Evolutionary conservation across 495 filamentous ascomycete species (phyloP).

Genomic region (Aspergillus conjunctus): DNA sequence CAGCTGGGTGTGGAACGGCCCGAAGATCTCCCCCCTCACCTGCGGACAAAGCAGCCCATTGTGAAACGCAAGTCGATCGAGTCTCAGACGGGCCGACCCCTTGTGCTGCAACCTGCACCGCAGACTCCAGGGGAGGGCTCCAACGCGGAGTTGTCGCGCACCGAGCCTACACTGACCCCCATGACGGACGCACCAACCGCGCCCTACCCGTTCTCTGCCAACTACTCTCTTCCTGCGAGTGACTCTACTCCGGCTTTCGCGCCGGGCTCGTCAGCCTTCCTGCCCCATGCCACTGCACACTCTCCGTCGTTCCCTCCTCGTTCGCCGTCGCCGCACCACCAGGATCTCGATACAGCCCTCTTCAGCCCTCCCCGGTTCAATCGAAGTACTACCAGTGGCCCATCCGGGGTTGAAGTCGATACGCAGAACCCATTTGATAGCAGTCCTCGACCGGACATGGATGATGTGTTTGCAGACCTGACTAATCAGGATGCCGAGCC

Average conservation of each 20-base stretch:
- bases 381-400: slow-evolving; percentile 31
- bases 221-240: slow-evolving; percentile 40
- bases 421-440: slow-evolving; percentile 37
- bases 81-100: slow-evolving; percentile 26
- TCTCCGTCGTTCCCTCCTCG: slow-evolving; percentile 47
- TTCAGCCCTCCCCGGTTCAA: slow-evolving; percentile 45
- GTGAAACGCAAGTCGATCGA: slow-evolving; percentile 50
- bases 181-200: slow-evolving; percentile 36
- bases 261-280: slow-evolving; percentile 42
- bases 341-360: slow-evolving; percentile 41
- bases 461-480: slow-evolving; percentile 51
- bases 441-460: slow-evolving; percentile 47
- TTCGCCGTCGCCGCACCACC: slow-evolving; percentile 39
- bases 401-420: slow-evolving; percentile 31
- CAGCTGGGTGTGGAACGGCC: slow-evolving; percentile 83
- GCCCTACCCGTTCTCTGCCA: slow-evolving; percentile 46
- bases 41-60: slow-evolving; percentile 73
- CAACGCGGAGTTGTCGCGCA: slow-evolving; percentile 26
- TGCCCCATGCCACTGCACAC: slow-evolving; percentile 40
- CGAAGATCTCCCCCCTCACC: slow-evolving; percentile 80
- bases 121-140: slow-evolving; percentile 29
- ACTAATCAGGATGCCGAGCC: slow-evolving; percentile 49
- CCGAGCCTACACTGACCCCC: slow-evolving; percentile 40
- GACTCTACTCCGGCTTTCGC: slow-evolving; percentile 48
- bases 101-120: slow-evolving; percentile 35